Evolutionary conservation across 2,329 filamentous ascomycete genomes (phyloP).

Genomic region (Diaporthe ilicicola): DNA sequence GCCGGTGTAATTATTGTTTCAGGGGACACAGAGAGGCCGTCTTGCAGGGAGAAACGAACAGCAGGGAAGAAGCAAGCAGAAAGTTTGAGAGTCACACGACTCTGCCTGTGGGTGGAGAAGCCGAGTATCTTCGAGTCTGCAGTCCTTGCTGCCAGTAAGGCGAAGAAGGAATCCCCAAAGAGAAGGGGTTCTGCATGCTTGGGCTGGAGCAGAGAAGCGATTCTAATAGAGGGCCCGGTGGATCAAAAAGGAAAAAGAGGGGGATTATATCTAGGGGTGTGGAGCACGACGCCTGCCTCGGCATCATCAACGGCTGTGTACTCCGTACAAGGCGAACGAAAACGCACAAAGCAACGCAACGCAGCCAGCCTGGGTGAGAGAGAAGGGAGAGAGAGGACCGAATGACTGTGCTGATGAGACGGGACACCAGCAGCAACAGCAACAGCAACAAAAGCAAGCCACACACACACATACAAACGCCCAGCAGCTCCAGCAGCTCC

Average conservation of each 20-base stretch:
- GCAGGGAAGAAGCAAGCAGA: background rate
- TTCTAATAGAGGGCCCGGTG: background rate
- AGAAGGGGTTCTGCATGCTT: background rate
- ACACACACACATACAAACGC: background rate
- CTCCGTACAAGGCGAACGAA: background rate
- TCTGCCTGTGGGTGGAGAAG: background rate
- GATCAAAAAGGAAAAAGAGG: background rate
- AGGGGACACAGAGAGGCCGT: background rate
- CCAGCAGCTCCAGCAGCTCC: background rate
- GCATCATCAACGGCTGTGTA: background rate
- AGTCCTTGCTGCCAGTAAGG: background rate
- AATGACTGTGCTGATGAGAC: background rate
- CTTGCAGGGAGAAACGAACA: background rate
- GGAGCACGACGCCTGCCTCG: conserved; percentile 20
- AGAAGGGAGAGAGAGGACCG: background rate
- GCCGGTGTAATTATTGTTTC: background rate
- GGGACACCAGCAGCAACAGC: background rate
- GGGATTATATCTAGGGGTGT: conserved; percentile 1
- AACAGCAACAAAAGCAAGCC: background rate
- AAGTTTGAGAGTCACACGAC: background rate
- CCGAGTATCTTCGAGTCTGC: background rate
- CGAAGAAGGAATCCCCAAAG: background rate
- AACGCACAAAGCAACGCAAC: conserved; percentile 6
- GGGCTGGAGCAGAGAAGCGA: conserved; percentile 9
- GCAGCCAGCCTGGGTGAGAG: background rate